Evolutionary conservation across 768 basidiomycete genomes (phyloP), one percentile per base, ranked within the genome.

Genomic region (Rhodotorula babjevae): DNA sequence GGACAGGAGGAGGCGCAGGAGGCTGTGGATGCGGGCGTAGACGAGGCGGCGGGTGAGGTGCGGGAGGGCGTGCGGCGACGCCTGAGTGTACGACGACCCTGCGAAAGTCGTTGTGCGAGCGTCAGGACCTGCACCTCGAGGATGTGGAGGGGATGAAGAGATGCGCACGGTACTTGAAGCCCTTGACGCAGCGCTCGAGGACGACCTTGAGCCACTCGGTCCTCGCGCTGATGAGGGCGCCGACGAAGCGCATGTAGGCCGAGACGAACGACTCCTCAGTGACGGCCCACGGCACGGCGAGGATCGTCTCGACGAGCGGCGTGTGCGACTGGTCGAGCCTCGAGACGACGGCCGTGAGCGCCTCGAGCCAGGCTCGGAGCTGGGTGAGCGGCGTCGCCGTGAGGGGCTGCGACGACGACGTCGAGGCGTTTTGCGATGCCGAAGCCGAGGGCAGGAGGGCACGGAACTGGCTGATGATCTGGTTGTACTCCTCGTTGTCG

Each of bases 251-350:
- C 52, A 89, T 89, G 82, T 95, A 97, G 10, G 89, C 88, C 81
- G 89, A 90, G 64, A 94, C 93, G 75, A 95, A 90, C 47, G 84
- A 82, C 78, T 95, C 93, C 40, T 81, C 80, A 81, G 92, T 87
- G n/a, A 88, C 90, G 25, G 90, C 89, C 96, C 96, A 99, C 21
- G 93, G 92, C 78, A 97, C 85, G 72, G 85, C 85, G 56, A 97
- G 84, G 69, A 98, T 87, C 23, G 93, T 92, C 72, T 93, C 87
- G 50, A 97, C 89, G 44, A 99, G 86, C 0, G 87, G 79, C 25
- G 87, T 83, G 79, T 98, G 94, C 16, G 85, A 84, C 61, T 87
- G 87, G 76, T 93, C 93, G 46, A 99, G 84, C 55, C 91, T 87
- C 36, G 93, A 94, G 66, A 97, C 92, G 71, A 93, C 91, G 78